Evolutionary conservation across 306 rosid genomes (phyloP).

Genomic region (Citrullus amarus): DNA sequence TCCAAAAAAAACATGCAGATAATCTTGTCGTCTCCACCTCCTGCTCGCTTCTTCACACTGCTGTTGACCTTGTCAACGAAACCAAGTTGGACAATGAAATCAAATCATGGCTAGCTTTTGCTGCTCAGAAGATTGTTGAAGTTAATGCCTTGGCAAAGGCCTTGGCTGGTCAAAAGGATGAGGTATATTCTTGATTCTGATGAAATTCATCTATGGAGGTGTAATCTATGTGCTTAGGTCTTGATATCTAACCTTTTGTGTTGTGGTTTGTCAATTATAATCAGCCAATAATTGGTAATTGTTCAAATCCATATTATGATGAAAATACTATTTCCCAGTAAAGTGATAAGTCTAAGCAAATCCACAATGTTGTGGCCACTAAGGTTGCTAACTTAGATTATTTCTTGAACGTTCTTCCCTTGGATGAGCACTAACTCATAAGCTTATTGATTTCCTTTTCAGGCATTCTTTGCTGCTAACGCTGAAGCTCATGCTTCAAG

Average conservation of each 20-base stretch:
- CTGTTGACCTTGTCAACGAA: conserved; percentile 77
- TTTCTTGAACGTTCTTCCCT: neutral
- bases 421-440: neutral
- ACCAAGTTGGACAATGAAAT: conserved; percentile 61
- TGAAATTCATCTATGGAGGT: neutral
- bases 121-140: conserved; percentile 78
- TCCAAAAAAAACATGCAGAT: conserved; percentile 21
- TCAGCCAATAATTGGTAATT: neutral
- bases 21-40: conserved; percentile 71
- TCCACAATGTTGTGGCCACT: neutral
- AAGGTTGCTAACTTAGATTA: neutral
- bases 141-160: conserved; percentile 81
- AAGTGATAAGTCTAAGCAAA: neutral
- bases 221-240: neutral
- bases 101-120: conserved; percentile 85
- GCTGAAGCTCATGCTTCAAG: conserved; percentile 64
- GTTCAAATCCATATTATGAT: neutral
- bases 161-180: conserved; percentile 50
- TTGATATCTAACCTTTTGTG: neutral
- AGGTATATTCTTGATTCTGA: conserved; percentile 20
- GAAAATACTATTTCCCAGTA: neutral
- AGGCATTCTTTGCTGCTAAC: conserved; percentile 62
- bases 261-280: neutral
- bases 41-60: conserved; percentile 88
- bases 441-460: conserved; percentile 15